A percentile compares a stretch with the other conserved stretches of the same genome.
Conservation (phyloP, 164 flowering plant species). For the Annona squamosa region DNA sequence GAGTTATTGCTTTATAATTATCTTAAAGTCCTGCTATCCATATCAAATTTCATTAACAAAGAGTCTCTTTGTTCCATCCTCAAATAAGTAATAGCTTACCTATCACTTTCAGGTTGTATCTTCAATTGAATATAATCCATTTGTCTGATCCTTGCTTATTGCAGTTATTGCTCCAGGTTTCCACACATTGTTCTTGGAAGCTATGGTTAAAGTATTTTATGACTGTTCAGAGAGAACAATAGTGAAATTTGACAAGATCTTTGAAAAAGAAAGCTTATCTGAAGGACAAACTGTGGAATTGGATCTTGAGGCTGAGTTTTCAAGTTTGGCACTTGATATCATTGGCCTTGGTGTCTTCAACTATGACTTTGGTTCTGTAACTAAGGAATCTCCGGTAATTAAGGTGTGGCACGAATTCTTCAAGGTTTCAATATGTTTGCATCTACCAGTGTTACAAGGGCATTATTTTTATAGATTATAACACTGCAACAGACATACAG, state of each 20-base stretch:
- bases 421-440: not conserved
- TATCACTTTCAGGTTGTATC: not conserved
- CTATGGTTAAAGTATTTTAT: slow-evolving; percentile 71
- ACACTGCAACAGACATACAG: not conserved
- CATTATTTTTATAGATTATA: not conserved
- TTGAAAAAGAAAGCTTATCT: slow-evolving; percentile 25
- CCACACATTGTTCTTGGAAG: slow-evolving; percentile 80
- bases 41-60: too few relatives aligned
- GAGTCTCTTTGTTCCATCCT: not conserved
- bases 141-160: slow-evolving; percentile 7
- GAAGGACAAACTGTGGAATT: slow-evolving; percentile 44
- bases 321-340: slow-evolving; percentile 92
- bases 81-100: not conserved
- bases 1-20: not conserved
- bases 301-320: slow-evolving; percentile 97
- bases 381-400: slow-evolving; percentile 94
- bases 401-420: slow-evolving; percentile 37
- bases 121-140: not conserved
- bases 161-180: slow-evolving; percentile 97
- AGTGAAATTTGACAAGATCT: slow-evolving; percentile 54
- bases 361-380: slow-evolving; percentile 92
- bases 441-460: not conserved
- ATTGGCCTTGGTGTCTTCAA: slow-evolving; percentile 94
- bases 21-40: not conserved
- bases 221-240: slow-evolving; percentile 67